Base-by-base conservation (phyloP, 495 filamentous ascomycete genomes). In the Daldinia caldariorum region DNA sequence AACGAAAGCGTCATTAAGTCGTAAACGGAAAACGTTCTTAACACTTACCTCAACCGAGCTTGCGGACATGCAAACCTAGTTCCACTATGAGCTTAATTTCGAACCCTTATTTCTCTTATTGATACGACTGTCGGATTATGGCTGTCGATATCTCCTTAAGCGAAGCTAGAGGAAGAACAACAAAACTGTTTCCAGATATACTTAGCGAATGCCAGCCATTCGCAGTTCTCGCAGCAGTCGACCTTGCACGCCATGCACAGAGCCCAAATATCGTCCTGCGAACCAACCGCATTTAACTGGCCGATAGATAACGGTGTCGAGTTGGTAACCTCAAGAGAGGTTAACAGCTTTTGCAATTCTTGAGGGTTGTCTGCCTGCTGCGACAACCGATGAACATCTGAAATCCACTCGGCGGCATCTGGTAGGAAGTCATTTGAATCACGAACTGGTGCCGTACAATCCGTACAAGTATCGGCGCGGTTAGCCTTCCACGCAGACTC, bases 211-310 rank as follows among this genome's bases (percentile, higher is more conserved):
- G 41, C 41, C 41, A 45, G 41, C 41, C 41, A 45, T 18, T 45
- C 41, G 41, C 41, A 45, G 16, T 16, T 16, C 9, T 45, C 18
- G 12, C 16, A 16, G 16, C 41, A 45, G 4, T 45, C 41, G 18
- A 45, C 41, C 16, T 45, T 45, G 41, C 41, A 45, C 0, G 41
- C 41, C 41, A 45, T 45, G 18, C 41, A 45, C 7, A 45, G 41
- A 45, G 41, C 41, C 41, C 41, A 45, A 9, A 45, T 45, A 8
- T 45, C 41, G 16, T 45, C 41, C 41, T 45, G 41, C 18, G 41
- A 45, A 14, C 41, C 41, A 9, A 20, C 16, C 8, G 41, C 41
- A 16, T 45, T 45, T 9, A 45, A 14, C 41, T 45, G 41, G 14
- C 16, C 16, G 9, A 45, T 45, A 20, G 41, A 45, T 14, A 45